These are phyloP conservation scores for Gossypium gossypioides DNA, from an alignment of 441 rosid genomes.

Conservation along the genomic window DNA sequence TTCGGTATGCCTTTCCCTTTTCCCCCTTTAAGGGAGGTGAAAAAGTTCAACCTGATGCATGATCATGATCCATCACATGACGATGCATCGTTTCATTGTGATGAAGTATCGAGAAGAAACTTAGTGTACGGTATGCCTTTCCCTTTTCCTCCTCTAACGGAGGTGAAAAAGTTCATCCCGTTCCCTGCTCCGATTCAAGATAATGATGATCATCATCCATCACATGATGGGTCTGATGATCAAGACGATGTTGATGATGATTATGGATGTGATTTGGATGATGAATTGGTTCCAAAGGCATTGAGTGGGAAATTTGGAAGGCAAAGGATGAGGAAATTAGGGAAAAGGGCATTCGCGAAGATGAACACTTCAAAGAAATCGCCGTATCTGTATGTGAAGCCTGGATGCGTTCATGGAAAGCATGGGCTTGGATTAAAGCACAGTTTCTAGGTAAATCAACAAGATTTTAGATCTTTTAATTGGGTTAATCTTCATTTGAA, in stretches of 20 bases:
- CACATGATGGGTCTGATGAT: background rate
- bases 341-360: slow-evolving; percentile 52
- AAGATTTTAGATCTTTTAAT: no score
- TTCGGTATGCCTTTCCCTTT: background rate
- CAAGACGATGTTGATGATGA: background rate
- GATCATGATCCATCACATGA: background rate
- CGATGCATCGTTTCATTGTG: no score
- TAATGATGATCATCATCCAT: background rate
- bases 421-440: slow-evolving; percentile 53
- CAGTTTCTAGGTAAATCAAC: slow-evolving; percentile 18
- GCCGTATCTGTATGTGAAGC: slow-evolving; percentile 36
- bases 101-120: no score
- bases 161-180: background rate
- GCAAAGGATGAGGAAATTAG: slow-evolving; percentile 67
- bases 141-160: background rate
- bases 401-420: slow-evolving; percentile 63
- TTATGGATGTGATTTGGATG: slow-evolving; percentile 51
- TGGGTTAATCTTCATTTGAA: background rate
- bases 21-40: background rate
- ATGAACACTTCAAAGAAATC: slow-evolving; percentile 39
- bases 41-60: background rate
- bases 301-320: slow-evolving; percentile 49
- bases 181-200: background rate
- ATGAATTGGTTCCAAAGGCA: slow-evolving; percentile 53
- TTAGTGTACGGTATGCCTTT: no score